Conservation (phyloP, 2,329 filamentous ascomycete species). For the Aureobasidium leucospermi region DNA sequence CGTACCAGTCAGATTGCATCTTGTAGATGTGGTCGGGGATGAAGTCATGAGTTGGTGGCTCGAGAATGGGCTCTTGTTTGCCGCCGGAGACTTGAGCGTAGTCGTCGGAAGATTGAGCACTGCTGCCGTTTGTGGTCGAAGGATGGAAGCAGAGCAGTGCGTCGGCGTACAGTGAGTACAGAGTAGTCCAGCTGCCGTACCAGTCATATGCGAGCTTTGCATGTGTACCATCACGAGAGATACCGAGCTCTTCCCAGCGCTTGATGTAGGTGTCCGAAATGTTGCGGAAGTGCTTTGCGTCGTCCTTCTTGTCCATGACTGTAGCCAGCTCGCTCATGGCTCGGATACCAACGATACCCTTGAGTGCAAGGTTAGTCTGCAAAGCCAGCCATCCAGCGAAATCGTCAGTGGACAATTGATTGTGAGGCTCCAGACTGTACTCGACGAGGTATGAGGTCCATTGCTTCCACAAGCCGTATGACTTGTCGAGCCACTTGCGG, state of each 20-base stretch:
- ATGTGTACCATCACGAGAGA: constrained; percentile 62
- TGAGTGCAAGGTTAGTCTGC: constrained; percentile 75
- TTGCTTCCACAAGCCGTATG: constrained; percentile 66
- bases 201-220: constrained; percentile 74
- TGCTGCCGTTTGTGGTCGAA: constrained; percentile 33
- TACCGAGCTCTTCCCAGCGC: constrained; percentile 64
- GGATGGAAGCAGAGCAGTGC: constrained; percentile 73
- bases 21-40: constrained; percentile 70
- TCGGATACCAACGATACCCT: constrained; percentile 75
- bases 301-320: constrained; percentile 50
- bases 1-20: constrained; percentile 75
- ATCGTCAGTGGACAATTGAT: constrained; percentile 77
- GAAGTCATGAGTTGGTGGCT: constrained; percentile 38
- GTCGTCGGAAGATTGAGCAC: neutral
- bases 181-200: constrained; percentile 73
- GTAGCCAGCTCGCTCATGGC: constrained; percentile 67
- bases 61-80: constrained; percentile 19
- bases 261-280: constrained; percentile 60
- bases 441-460: constrained; percentile 77
- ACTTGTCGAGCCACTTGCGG: constrained; percentile 57
- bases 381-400: constrained; percentile 72
- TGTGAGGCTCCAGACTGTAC: constrained; percentile 63
- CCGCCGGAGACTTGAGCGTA: neutral
- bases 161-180: constrained; percentile 82
- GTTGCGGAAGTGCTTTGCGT: constrained; percentile 51